A percentile compares a stretch with the other conserved stretches of the same genome.
Conservation (phyloP, 2,329 filamentous ascomycete species). For the Cladosporium sphaerospermum region DNA sequence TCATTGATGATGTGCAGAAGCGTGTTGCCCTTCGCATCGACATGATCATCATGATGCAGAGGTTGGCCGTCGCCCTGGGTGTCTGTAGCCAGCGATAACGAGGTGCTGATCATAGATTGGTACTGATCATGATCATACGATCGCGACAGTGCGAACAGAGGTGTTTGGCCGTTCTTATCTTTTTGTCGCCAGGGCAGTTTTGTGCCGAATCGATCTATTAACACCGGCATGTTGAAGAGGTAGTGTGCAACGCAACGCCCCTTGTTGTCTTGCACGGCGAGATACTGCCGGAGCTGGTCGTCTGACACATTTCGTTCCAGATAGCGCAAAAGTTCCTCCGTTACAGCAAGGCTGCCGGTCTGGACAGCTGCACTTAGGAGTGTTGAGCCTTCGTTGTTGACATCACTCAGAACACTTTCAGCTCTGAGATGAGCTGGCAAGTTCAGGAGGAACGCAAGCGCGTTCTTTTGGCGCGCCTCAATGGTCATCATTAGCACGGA, state of each 20-base stretch:
- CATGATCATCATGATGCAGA: conserved; percentile 87
- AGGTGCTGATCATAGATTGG: conserved; percentile 76
- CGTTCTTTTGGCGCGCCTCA: conserved; percentile 58
- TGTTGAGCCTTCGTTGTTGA: conserved; percentile 84
- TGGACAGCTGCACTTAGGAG: conserved; percentile 87
- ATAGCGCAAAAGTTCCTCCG: conserved; percentile 68
- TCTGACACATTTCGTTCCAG: conserved; percentile 52
- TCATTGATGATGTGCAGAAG: conserved; percentile 94
- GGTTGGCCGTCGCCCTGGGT: conserved; percentile 71
- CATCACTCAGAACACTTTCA: conserved; percentile 68
- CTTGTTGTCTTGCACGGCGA: conserved; percentile 71
- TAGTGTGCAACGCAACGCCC: conserved; percentile 93
- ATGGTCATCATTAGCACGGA: conserved; percentile 62
- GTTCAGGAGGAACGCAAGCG: conserved; percentile 73
- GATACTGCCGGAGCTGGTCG: conserved; percentile 57
- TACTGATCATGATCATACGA: conserved; percentile 93
- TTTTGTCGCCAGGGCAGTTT: conserved; percentile 82
- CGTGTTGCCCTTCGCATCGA: conserved; percentile 89
- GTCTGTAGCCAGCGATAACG: conserved; percentile 64
- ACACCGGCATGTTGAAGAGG: conserved; percentile 78
- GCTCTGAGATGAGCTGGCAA: conserved; percentile 70
- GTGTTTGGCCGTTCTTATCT: conserved; percentile 97
- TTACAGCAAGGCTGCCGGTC: conserved; percentile 66
- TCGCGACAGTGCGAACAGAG: conserved; percentile 86
- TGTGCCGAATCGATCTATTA: conserved; percentile 71